Evolutionary conservation across 495 filamentous ascomycete species (phyloP), one percentile per base, ranked within the genome.

Genomic region (Emericellopsis terricola): DNA sequence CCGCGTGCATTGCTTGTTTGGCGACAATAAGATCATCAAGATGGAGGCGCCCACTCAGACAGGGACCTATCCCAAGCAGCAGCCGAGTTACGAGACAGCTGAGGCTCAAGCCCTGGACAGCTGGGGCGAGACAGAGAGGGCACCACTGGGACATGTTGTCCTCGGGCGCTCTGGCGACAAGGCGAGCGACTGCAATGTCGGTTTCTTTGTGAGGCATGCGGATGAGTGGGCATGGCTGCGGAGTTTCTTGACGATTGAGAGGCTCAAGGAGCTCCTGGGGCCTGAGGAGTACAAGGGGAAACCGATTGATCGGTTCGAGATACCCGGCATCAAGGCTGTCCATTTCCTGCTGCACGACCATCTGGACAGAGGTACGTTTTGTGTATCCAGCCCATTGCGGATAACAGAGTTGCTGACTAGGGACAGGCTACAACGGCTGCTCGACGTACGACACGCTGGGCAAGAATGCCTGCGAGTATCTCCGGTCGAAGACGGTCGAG

Each of bases 121-220:
- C n/a, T 65, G 56, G 42, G 63, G 57, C 5, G 53, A 56, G 9
- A 65, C 62, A 1, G 46, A 33, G 18, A 49, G 40, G 15, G 59
- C 45, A 4, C 62, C 62, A 0, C 41, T 69, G 8, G 63, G 64
- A 20, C 58, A 50, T 46, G 51, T 69, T 23, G 53, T 58, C 0
- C 58, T 61, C 26, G 62, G 53, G 3, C 52, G 65, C 11, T 69
- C 62, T 0, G 67, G 67, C 8, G 65, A 70, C 45, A 70, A 70
- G 38, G 62, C 52, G 0, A 51, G 56, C 2, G 58, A 72, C 44
- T 58, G 56, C 3, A 69, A 72, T 41, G 58, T 60, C 33, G 65
- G 68, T 3, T 63, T 72, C 48, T 70, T 54, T 49, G 63, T 67
- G 8, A 58, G 60, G 4, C 35, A 50, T n/a, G 42, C 41, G 16